These are phyloP conservation scores for Arthrobotrys megalospora DNA, from an alignment of 2,329 filamentous ascomycete genomes.

Conservation along the genomic window DNA sequence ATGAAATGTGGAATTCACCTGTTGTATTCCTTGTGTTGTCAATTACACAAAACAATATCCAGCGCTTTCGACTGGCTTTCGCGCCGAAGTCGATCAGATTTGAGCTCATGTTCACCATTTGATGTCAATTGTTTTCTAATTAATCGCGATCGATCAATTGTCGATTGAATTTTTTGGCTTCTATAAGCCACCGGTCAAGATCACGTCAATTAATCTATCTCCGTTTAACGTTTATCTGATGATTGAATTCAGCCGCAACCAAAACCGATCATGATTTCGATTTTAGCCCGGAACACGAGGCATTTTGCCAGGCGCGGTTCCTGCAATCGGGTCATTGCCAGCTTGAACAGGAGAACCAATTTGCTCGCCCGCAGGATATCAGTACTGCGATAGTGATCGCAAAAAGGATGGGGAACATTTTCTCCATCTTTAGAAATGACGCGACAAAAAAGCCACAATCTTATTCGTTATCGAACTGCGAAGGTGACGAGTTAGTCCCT, in stretches of 20 bases:
- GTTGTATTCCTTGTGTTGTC: conserved; percentile 7
- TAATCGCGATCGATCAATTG: no score
- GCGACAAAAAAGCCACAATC: conserved; percentile 2
- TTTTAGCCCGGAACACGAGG: conserved; percentile 14
- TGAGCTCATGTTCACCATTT: no score
- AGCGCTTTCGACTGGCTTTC: background rate
- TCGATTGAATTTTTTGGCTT: no score
- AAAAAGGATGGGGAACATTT: conserved; percentile 9
- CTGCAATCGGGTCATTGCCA: background rate
- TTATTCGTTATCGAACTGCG: conserved; percentile 3
- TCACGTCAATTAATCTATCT: no score
- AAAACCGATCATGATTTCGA: background rate
- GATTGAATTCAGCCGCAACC: background rate
- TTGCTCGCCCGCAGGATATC: no score
- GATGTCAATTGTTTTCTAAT: no score
- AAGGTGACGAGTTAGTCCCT: background rate
- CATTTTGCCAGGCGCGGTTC: background rate
- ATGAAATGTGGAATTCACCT: background rate
- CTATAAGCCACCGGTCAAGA: no score
- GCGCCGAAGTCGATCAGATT: no score
- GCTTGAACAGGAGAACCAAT: no score
- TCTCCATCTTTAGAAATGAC: background rate
- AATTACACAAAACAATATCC: no score
- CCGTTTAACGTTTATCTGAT: background rate
- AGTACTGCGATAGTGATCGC: background rate